These are phyloP conservation scores for Larix sibirica DNA, from an alignment of 83 land plant species.

Conservation along the genomic window DNA sequence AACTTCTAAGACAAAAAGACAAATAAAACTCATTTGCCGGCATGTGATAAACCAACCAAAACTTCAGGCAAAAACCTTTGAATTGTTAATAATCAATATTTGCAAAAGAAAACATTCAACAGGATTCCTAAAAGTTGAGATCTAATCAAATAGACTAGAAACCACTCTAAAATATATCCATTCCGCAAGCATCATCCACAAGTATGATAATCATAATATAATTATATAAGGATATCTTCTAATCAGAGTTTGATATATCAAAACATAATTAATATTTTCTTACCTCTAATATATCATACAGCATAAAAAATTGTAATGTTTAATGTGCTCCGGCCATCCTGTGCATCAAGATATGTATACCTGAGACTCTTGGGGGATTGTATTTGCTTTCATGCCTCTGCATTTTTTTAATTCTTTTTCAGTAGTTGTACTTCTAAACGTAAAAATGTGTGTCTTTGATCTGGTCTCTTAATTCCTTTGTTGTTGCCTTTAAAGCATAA, in stretches of 20 bases:
- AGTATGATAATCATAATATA: not conserved
- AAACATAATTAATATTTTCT: constrained; percentile 6
- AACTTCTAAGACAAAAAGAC: constrained; percentile 5
- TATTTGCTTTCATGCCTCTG: not conserved
- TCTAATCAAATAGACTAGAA: not conserved
- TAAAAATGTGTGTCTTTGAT: not conserved
- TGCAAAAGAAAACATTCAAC: not conserved
- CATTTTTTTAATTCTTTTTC: not conserved
- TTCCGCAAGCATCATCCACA: not conserved
- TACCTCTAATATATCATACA: not conserved
- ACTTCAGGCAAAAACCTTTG: not conserved
- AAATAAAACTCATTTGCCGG: constrained; percentile 4
- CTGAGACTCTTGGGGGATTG: not conserved
- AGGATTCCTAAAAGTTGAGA: not conserved
- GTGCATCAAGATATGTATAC: not conserved
- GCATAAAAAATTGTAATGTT: not conserved
- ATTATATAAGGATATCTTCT: not conserved
- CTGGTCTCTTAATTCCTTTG: not conserved
- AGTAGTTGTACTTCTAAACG: not conserved
- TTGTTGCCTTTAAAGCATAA: not conserved
- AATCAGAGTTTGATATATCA: not conserved
- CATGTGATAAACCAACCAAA: not conserved
- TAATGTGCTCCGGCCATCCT: not conserved
- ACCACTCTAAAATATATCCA: not conserved
- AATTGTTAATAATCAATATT: not conserved